phyloP scores from a whole-genome alignment of 1,284 basidiomycete species.

The Ceratobasidium sp. region DNA sequence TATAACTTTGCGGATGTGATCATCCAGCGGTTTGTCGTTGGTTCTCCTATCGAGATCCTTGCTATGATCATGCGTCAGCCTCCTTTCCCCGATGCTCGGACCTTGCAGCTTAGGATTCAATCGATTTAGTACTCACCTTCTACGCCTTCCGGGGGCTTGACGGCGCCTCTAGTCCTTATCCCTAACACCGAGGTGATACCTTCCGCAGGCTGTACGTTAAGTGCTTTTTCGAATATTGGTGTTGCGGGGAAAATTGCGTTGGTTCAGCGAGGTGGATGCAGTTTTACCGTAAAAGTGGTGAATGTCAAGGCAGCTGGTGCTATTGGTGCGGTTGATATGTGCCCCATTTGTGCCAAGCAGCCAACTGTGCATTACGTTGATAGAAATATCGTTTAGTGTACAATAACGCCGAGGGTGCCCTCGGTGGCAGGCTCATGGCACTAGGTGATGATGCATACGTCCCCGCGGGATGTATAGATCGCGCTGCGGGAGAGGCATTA shows the following conservation, averaged over 20 bases:
- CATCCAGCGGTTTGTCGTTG: slow-evolving; percentile 24
- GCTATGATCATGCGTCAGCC: slow-evolving; percentile 17
- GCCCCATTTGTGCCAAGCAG: background rate
- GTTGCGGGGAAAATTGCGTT: slow-evolving; percentile 39
- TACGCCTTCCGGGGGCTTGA: slow-evolving; percentile 28
- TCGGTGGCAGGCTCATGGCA: slow-evolving; percentile 24
- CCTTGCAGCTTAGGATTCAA: background rate
- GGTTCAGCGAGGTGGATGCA: slow-evolving; percentile 34
- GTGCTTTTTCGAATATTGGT: slow-evolving; percentile 19
- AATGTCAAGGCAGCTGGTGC: slow-evolving; percentile 37
- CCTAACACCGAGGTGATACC: slow-evolving; percentile 18
- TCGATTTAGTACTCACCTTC: slow-evolving; percentile 33
- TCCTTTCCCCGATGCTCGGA: background rate
- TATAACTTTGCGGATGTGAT: slow-evolving; percentile 24
- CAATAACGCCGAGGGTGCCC: slow-evolving; percentile 21
- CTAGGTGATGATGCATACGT: slow-evolving; percentile 2
- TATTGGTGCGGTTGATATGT: slow-evolving; percentile 28
- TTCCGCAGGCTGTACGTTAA: slow-evolving; percentile 26
- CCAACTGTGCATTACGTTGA: background rate
- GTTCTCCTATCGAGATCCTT: slow-evolving; percentile 21
- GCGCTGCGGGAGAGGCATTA: slow-evolving; percentile 23
- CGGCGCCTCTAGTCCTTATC: slow-evolving; percentile 32
- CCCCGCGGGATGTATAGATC: slow-evolving; percentile 12
- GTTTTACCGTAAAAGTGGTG: slow-evolving; percentile 6
- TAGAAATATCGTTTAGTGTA: slow-evolving; percentile 6